Conservation (phyloP, 1,139 yeast species). For the Hemisphaericaspora subhashii region DNA sequence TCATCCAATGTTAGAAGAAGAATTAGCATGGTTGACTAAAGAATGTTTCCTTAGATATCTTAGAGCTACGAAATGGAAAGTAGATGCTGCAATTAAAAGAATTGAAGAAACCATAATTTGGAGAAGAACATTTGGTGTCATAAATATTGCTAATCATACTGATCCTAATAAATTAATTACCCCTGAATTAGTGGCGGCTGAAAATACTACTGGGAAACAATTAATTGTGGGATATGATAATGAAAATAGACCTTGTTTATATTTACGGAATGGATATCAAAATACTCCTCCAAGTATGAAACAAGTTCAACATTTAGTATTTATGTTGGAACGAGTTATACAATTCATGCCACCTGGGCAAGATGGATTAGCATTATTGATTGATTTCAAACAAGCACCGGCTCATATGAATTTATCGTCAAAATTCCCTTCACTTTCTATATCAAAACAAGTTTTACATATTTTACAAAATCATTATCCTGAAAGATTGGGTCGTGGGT, state of each 20-base stretch:
- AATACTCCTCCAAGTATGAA: constrained; percentile 83
- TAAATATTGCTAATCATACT: constrained; percentile 48
- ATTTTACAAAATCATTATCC: constrained; percentile 95
- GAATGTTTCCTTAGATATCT: constrained; percentile 87
- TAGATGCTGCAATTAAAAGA: constrained; percentile 68
- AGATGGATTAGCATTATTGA: constrained; percentile 46
- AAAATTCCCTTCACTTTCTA: constrained; percentile 44
- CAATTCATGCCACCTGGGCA: constrained; percentile 53
- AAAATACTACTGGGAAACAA: constrained; percentile 86
- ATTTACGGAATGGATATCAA: constrained; percentile 88
- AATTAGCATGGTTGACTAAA: constrained; percentile 85
- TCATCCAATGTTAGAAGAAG: constrained; percentile 44
- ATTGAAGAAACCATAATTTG: constrained; percentile 76
- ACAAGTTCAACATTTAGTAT: constrained; percentile 75
- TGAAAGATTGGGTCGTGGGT: constrained; percentile 88
- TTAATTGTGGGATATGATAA: constrained; percentile 86
- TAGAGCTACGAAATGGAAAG: constrained; percentile 89
- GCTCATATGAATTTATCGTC: constrained; percentile 39
- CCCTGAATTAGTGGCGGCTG: constrained; percentile 63
- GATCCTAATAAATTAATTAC: constrained; percentile 49
- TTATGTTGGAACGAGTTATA: constrained; percentile 48
- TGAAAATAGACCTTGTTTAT: constrained; percentile 85
- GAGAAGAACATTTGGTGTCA: constrained; percentile 91
- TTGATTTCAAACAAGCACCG: constrained; percentile 73
- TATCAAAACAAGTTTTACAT: constrained; percentile 75